Percentiles rank a stretch among this genome's conserved stretches.
Conservation (phyloP, 2,329 filamentous ascomycete genomes). For the Colletotrichum filicis region DNA sequence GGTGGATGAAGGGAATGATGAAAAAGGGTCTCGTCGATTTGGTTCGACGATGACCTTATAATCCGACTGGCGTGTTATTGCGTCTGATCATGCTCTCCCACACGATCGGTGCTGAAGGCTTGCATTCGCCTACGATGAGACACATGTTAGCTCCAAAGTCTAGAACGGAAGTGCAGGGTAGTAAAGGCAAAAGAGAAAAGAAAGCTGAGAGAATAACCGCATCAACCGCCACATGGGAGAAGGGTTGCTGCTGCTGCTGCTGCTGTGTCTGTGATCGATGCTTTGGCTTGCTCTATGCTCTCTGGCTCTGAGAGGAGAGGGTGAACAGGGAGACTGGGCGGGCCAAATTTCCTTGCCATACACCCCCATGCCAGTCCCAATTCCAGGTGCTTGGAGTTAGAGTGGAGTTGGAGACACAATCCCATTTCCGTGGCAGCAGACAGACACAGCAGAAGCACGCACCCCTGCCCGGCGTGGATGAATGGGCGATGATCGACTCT, state of each 20-base stretch:
- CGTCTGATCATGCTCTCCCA: slow-evolving; percentile 52
- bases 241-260: not conserved
- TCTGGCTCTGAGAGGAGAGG: not conserved
- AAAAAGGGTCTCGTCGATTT: not conserved
- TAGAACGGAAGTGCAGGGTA: not conserved
- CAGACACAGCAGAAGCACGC: not conserved
- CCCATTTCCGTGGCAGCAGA: not conserved
- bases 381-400: slow-evolving; percentile 25
- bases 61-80: slow-evolving; percentile 40
- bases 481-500: not conserved
- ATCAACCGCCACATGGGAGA: not conserved
- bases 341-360: slow-evolving; percentile 5
- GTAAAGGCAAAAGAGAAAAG: not conserved
- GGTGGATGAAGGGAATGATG: not conserved
- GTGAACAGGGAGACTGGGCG: not conserved
- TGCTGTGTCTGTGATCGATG: slow-evolving; percentile 6
- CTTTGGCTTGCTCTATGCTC: not conserved
- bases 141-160: slow-evolving; percentile 11
- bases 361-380: slow-evolving; percentile 19
- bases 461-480: not conserved
- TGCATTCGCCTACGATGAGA: slow-evolving; percentile 47
- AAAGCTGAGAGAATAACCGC: not conserved
- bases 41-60: slow-evolving; percentile 5
- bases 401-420: not conserved
- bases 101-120: slow-evolving; percentile 46